phyloP scores from a whole-genome alignment of 2,329 filamentous ascomycete species.

The Ceratocystis colombiana region DNA sequence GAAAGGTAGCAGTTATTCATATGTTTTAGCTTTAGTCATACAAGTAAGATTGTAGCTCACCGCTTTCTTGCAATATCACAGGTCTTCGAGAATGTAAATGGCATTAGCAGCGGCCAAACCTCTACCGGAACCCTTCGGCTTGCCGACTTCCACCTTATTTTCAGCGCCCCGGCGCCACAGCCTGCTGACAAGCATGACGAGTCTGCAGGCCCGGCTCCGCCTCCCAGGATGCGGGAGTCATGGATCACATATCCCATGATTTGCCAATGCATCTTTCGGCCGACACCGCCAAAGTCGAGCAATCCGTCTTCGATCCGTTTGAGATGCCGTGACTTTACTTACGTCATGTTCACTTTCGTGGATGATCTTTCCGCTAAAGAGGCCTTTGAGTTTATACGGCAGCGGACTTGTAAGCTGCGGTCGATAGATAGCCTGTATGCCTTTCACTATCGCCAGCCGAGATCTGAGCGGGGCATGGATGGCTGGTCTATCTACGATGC shows the following conservation, averaged over 20 bases:
- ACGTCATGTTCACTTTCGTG: constrained; percentile 79
- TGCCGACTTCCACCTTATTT: constrained; percentile 53
- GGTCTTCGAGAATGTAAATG: constrained; percentile 50
- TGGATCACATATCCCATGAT: constrained; percentile 97
- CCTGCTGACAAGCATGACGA: constrained; percentile 29
- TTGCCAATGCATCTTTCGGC: constrained; percentile 64
- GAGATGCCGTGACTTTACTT: constrained; percentile 86
- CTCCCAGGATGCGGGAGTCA: constrained; percentile 49
- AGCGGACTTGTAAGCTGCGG: constrained; percentile 69
- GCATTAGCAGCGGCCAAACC: constrained; percentile 49
- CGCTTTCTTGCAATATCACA: constrained; percentile 27
- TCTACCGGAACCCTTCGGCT: constrained; percentile 50
- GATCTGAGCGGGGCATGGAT: constrained; percentile 61
- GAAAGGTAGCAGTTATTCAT: constrained; percentile 19
- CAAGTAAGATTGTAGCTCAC: constrained; percentile 16
- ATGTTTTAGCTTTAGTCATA: not conserved
- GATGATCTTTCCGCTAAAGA: constrained; percentile 67
- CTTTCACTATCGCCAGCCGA: constrained; percentile 70
- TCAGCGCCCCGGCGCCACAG: constrained; percentile 38
- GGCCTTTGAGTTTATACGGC: constrained; percentile 76
- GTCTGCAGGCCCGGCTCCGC: constrained; percentile 25
- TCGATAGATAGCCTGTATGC: constrained; percentile 84
- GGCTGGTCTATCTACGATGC: constrained; percentile 82
- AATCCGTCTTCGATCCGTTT: constrained; percentile 74
- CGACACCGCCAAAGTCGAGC: constrained; percentile 57